Evolutionary conservation across 805 yeast genomes (phyloP).

Genomic region (Lachancea sp.): DNA sequence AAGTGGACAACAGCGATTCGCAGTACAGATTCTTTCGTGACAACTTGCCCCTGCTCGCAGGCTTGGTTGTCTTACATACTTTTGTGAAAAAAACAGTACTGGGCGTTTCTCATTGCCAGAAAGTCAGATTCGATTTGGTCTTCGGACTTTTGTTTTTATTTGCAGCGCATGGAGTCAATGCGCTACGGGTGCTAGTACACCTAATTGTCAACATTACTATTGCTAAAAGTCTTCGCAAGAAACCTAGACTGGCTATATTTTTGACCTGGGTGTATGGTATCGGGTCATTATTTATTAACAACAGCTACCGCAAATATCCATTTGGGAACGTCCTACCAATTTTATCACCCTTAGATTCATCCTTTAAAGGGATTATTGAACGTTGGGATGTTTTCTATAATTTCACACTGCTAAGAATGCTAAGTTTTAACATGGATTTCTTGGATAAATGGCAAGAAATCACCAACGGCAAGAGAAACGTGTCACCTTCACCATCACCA

Average conservation of each 20-base stretch:
- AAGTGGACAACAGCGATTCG: constrained; percentile 85
- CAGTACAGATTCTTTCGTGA: constrained; percentile 87
- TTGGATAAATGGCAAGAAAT: constrained; percentile 36
- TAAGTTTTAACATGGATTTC: constrained; percentile 79
- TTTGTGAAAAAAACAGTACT: constrained; percentile 37
- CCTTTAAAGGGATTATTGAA: constrained; percentile 66
- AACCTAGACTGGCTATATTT: constrained; percentile 36
- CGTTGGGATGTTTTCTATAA: constrained; percentile 97
- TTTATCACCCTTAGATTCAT: constrained; percentile 51
- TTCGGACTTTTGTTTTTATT: constrained; percentile 65
- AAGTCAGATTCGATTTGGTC: constrained; percentile 60
- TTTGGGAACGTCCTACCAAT: constrained; percentile 38
- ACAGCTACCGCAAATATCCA: constrained; percentile 49
- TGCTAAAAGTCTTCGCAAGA: constrained; percentile 21
- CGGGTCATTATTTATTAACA: constrained; percentile 72
- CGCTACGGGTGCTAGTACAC: constrained; percentile 55
- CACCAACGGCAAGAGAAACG: constrained; percentile 7
- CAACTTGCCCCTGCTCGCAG: constrained; percentile 59
- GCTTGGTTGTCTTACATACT: constrained; percentile 50
- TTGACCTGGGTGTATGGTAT: constrained; percentile 75
- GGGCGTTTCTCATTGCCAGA: constrained; percentile 29
- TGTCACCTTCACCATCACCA: constrained; percentile 1
- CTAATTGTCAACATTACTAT: constrained; percentile 43
- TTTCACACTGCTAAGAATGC: constrained; percentile 75
- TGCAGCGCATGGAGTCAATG: constrained; percentile 76